Evolutionary conservation across 495 filamentous ascomycete genomes (phyloP), one percentile per base, ranked within the genome.

Genomic region (Trichocladium uniseriatum): DNA sequence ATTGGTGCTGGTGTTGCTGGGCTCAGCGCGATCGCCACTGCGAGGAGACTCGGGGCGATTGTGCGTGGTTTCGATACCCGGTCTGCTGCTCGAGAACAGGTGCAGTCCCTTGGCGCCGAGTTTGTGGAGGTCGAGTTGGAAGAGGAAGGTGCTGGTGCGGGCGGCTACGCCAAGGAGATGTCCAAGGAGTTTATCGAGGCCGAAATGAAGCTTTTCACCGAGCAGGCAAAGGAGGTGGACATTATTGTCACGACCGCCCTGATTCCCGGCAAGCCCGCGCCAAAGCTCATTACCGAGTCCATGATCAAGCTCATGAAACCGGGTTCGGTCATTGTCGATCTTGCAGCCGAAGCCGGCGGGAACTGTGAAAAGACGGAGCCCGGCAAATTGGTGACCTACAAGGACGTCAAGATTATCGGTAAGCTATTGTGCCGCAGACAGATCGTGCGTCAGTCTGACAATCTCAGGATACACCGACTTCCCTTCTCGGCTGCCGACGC

Each of bases 121-220:
- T 89, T 89, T 59, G 75, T 91, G 54, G 86, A 89, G 61, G 86
- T 91, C 18, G 83, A 87, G 27, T 70, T 91, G n/a, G 62, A 88
- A 49, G 86, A 91, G 64, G 86, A 89, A 49, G 86, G 86, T 13
- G 76, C 83, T n/a, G 86, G 86, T 2, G 76, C 82, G 14, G 86
- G 86, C 18, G 86, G 86, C 10, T 91, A 91, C 51, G 85, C 82
- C 31, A 91, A 91, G 55, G 84, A 86, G 58, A 91, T 91, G 86
- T 88, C 84, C 44, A 84, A 86, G 54, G 86, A 89, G 61, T 91
- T 91, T 61, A 86, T 87, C 60, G 86, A 85, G 50, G 86, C 86
- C 7, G 86, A 91, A 59, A 89, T 88, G 86, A 87, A 83, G 62
- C 72, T 91, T 21, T 91, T 91, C 57, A 79, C 83, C 57, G 81